Evolutionary conservation across 352 stramenopile genomes (phyloP).

Genomic region (Thraustotheca clavata): DNA sequence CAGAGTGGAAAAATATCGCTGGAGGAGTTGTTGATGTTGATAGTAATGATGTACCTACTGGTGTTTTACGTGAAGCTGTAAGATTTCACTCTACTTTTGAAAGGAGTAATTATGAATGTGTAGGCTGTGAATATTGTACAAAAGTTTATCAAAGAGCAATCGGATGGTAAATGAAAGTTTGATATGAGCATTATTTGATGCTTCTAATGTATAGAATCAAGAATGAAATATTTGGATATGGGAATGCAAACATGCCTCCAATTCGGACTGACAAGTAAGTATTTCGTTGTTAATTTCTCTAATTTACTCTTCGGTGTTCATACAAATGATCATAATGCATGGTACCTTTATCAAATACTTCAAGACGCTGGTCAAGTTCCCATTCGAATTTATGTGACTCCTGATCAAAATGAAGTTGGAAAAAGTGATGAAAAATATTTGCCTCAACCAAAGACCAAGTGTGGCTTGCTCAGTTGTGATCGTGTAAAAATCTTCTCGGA

Average conservation of each 20-base stretch:
- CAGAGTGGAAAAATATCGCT: constrained; percentile 25
- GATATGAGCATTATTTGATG: not conserved
- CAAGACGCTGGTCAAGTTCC: constrained; percentile 45
- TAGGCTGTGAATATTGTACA: constrained; percentile 62
- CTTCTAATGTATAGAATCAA: constrained; percentile 33
- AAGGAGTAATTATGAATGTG: not conserved
- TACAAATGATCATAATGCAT: constrained; percentile 78
- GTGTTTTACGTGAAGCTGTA: constrained; percentile 63
- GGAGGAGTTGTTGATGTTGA: constrained; percentile 61
- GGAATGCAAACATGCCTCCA: constrained; percentile 54
- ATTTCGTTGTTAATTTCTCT: not conserved
- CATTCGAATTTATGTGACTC: constrained; percentile 72
- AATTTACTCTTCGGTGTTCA: constrained; percentile 42
- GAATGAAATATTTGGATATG: constrained; percentile 46
- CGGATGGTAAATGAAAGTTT: constrained; percentile 31
- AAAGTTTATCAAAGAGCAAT: constrained; percentile 61
- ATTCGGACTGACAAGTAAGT: constrained; percentile 58
- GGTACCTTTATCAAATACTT: constrained; percentile 70
- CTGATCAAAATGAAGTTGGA: constrained; percentile 50
- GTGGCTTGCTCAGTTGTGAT: constrained; percentile 64
- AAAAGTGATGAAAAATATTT: not conserved
- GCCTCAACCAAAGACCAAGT: constrained; percentile 28
- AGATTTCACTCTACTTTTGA: not conserved
- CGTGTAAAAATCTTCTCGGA: constrained; percentile 87
- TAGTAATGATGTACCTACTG: constrained; percentile 40